phyloP scores from a whole-genome alignment of 495 filamentous ascomycete genomes.

The Penicillium fimorum region DNA sequence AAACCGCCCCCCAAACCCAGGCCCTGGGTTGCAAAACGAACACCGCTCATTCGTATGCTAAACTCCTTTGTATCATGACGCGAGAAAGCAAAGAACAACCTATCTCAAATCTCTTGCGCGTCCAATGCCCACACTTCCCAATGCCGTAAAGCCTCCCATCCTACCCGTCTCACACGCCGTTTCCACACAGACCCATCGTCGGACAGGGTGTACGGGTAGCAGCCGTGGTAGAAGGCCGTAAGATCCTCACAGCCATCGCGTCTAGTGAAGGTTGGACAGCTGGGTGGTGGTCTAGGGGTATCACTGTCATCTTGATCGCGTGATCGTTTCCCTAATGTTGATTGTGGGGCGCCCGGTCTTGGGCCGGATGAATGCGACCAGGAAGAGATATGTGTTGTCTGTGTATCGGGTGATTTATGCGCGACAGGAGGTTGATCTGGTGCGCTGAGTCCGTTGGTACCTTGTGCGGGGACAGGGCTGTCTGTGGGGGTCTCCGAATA shows the following conservation, averaged over 20 bases:
- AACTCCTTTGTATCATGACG: constrained; percentile 7
- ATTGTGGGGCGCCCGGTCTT: constrained; percentile 11
- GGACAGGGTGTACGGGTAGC: constrained; percentile 3
- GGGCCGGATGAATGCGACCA: background rate
- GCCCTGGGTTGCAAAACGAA: background rate
- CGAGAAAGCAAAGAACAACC: background rate
- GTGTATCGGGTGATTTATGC: background rate
- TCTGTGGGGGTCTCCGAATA: background rate
- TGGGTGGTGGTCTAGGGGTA: background rate
- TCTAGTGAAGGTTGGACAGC: background rate
- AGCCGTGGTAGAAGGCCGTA: background rate
- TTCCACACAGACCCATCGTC: constrained; percentile 28
- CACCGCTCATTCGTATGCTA: background rate
- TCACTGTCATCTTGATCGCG: constrained; percentile 22
- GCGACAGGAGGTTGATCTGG: background rate
- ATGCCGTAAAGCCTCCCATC: constrained; percentile 42
- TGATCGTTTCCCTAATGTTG: constrained; percentile 30
- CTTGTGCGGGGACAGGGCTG: background rate
- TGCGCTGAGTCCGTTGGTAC: background rate
- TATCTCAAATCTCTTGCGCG: constrained; percentile 37
- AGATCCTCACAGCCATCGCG: background rate
- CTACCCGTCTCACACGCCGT: constrained; percentile 35
- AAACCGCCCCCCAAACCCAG: background rate
- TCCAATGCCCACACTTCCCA: constrained; percentile 49
- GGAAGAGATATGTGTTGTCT: background rate